These are phyloP conservation scores for Leccinum variicolor DNA, from an alignment of 768 basidiomycete genomes.

Conservation along the genomic window DNA sequence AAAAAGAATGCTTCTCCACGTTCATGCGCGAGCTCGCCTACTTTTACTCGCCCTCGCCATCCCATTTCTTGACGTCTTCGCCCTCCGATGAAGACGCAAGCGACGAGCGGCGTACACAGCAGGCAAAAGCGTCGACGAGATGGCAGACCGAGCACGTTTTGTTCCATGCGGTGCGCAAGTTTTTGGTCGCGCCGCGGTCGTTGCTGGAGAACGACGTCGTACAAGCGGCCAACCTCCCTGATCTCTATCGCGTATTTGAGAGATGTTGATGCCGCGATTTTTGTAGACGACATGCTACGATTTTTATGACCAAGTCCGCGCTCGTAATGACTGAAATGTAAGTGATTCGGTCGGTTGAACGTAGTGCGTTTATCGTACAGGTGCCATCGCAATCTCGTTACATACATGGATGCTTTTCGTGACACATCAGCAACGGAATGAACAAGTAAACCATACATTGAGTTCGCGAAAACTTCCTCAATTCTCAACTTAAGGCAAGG, in stretches of 20 bases:
- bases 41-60: slow-evolving; percentile 69
- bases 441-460: background rate
- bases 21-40: slow-evolving; percentile 88
- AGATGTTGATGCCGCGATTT: slow-evolving; percentile 57
- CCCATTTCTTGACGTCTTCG: slow-evolving; percentile 11
- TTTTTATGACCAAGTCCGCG: background rate
- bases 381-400: background rate
- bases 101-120: slow-evolving; percentile 28
- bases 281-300: background rate
- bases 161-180: slow-evolving; percentile 81
- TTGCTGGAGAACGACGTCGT: slow-evolving; percentile 72
- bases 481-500: slow-evolving; percentile 50
- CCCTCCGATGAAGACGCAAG: slow-evolving; percentile 38
- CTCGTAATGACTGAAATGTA: background rate
- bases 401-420: background rate
- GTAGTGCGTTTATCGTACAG: background rate
- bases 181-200: slow-evolving; percentile 65
- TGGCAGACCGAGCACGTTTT: slow-evolving; percentile 93
- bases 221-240: slow-evolving; percentile 86
- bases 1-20: slow-evolving; percentile 79
- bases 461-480: background rate
- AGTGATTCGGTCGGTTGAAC: background rate
- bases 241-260: slow-evolving; percentile 94
- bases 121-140: slow-evolving; percentile 48
- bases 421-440: background rate